Evolutionary conservation across 495 filamentous ascomycete species (phyloP).

Genomic region (Aspergillus sclerotioniger): DNA sequence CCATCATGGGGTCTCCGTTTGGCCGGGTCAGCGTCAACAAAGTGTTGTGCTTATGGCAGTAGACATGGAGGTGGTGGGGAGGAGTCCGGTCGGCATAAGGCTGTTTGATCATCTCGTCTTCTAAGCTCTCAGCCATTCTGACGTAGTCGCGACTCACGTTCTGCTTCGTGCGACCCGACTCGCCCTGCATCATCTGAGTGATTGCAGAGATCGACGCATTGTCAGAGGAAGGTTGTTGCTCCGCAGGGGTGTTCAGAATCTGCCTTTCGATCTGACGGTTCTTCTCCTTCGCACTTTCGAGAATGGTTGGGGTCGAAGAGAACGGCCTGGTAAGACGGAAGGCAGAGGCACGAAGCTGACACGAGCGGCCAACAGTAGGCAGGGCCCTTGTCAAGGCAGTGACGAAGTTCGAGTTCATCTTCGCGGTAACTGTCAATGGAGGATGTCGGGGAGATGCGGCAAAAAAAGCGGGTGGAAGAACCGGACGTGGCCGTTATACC

Average conservation of each 20-base stretch:
- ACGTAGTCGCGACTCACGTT: conserved; percentile 29
- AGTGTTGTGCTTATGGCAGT: conserved; percentile 84
- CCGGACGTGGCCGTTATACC: neutral
- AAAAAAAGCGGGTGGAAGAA: neutral
- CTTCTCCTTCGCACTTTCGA: conserved; percentile 19
- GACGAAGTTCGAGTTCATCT: conserved; percentile 41
- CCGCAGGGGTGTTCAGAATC: conserved; percentile 26
- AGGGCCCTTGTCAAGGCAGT: conserved; percentile 33
- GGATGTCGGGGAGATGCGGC: neutral
- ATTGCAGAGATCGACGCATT: conserved; percentile 34
- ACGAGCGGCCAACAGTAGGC: conserved; percentile 36
- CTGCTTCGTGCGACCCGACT: conserved; percentile 14
- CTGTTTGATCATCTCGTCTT: conserved; percentile 39
- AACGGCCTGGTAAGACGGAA: conserved; percentile 27
- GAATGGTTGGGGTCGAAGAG: conserved; percentile 25
- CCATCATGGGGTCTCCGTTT: conserved; percentile 71
- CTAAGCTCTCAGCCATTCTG: conserved; percentile 35
- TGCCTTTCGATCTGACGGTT: conserved; percentile 30
- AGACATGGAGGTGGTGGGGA: conserved; percentile 85
- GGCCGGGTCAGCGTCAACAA: conserved; percentile 85
- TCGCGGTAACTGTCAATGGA: conserved; percentile 6
- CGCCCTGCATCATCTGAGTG: conserved; percentile 34
- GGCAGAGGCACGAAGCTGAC: conserved; percentile 18
- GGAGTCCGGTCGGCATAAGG: conserved; percentile 38
- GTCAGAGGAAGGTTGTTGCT: neutral